Evolutionary conservation across 2,329 filamentous ascomycete genomes (phyloP), one percentile per base, ranked within the genome.

Genomic region (Ceratocystis eucalypticola): DNA sequence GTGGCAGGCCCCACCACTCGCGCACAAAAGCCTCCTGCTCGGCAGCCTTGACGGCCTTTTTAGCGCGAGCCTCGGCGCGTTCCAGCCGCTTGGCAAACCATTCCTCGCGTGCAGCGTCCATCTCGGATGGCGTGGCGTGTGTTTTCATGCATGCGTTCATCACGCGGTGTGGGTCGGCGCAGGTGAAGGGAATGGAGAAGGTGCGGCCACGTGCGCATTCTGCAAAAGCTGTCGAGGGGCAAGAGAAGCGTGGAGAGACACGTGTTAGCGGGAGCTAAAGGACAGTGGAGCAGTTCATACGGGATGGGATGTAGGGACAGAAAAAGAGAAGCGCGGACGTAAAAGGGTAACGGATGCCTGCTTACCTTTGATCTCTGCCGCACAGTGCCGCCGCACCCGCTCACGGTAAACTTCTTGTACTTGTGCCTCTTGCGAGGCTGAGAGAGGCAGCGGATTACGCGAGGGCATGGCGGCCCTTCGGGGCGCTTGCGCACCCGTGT

Each of bases 121-220:
- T 84, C 74, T 95, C 90, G 65, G 83, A 85, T 69, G 86, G 88
- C 70, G 89, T 95, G 66, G 93, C 92, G 77, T 95, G 88, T 66
- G 81, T 76, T 71, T 92, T 81, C 91, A 99, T 96, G 79, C 94
- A 99, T 69, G 80, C 81, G 78, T 99, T 99, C 94, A 99, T 99
- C 45, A 82, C 80, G 69, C 87, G 85, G 72, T 91, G 88, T 73
- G 92, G 82, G 62, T 82, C 77, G 65, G 91, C 87, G 79, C 94
- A 99, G 65, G 86, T 83, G 80, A 94, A 96, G 12, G 91, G 88
- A 67, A 94, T 88, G 66, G 87, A 91, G 71, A 97, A 84, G 5
- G 92, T 97, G 70, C 90, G 88, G 73, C 88, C 87, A 62, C 87
- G 82, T 65, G 92, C 92, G 80, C 94, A 99, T 70, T 88, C 86